phyloP scores from a whole-genome alignment of 768 basidiomycete species.

The Lactifluus pinguis region DNA sequence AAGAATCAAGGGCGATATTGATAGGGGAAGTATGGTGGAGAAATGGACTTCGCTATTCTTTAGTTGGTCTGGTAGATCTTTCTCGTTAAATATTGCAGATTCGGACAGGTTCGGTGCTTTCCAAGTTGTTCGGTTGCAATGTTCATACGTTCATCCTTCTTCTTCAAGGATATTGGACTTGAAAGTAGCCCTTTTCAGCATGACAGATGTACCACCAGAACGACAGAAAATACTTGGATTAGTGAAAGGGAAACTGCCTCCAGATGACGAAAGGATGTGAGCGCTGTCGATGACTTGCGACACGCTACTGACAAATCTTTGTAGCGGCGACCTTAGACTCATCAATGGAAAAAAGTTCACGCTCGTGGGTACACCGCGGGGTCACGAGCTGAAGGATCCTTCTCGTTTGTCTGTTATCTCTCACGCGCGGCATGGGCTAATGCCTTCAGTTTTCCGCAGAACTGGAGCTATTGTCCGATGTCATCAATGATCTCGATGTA shows the following conservation, averaged over 20 bases:
- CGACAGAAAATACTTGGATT: slow-evolving; percentile 84
- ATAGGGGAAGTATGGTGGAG: slow-evolving; percentile 18
- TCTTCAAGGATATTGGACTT: slow-evolving; percentile 65
- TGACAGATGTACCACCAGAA: slow-evolving; percentile 76
- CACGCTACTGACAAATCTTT: background rate
- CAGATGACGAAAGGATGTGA: slow-evolving; percentile 61
- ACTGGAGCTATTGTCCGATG: slow-evolving; percentile 56
- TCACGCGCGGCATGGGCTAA: background rate
- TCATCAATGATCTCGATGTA: slow-evolving; percentile 75
- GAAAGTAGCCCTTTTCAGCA: slow-evolving; percentile 51
- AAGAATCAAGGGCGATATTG: background rate
- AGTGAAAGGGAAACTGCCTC: slow-evolving; percentile 73
- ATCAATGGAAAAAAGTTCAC: slow-evolving; percentile 64
- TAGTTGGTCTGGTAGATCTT: slow-evolving; percentile 63
- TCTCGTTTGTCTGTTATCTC: slow-evolving; percentile 32
- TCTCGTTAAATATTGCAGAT: slow-evolving; percentile 58
- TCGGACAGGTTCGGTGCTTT: slow-evolving; percentile 53
- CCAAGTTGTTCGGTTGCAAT: background rate
- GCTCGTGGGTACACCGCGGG: slow-evolving; percentile 80
- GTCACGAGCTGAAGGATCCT: slow-evolving; percentile 78
- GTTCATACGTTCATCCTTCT: background rate
- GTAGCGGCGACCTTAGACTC: slow-evolving; percentile 52
- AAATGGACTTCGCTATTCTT: slow-evolving; percentile 58
- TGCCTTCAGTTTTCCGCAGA: slow-evolving; percentile 30
- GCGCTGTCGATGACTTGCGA: slow-evolving; percentile 13